These are phyloP conservation scores for Artemisia tridentata DNA, from an alignment of 129 eudicot species.

Conservation along the genomic window DNA sequence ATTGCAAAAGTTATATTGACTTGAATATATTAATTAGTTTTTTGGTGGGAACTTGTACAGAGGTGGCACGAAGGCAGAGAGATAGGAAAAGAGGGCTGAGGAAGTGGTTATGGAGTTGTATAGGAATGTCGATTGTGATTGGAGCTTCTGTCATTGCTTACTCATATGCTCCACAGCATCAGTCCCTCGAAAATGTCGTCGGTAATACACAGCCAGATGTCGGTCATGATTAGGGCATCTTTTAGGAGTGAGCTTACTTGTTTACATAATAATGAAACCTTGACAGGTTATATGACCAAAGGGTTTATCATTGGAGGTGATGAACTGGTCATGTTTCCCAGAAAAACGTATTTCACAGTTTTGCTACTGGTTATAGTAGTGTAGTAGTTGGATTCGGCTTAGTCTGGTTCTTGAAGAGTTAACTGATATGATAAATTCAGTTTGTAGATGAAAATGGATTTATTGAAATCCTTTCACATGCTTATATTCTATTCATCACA, in stretches of 20 bases:
- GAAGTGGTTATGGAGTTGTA: constrained; percentile 68
- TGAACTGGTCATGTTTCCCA: constrained; percentile 11
- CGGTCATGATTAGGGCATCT: constrained; percentile 1
- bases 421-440: neutral
- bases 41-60: constrained; percentile 37
- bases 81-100: constrained; percentile 41
- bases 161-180: constrained; percentile 43
- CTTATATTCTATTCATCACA: neutral
- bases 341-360: constrained; percentile 25
- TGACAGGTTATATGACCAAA: constrained; percentile 8
- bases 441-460: constrained; percentile 34
- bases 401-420: constrained; percentile 19
- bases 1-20: neutral
- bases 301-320: constrained; percentile 22
- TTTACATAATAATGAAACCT: constrained; percentile 24
- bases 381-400: constrained; percentile 19
- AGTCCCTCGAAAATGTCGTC: neutral
- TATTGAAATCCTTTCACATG: constrained; percentile 26
- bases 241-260: constrained; percentile 7
- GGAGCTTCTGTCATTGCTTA: constrained; percentile 68
- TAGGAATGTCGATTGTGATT: constrained; percentile 55
- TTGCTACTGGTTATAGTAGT: constrained; percentile 28
- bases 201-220: constrained; percentile 4
- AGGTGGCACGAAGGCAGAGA: constrained; percentile 57
- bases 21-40: neutral